phyloP scores from a whole-genome alignment of 1,284 basidiomycete species.

The Boletellus sp. region DNA sequence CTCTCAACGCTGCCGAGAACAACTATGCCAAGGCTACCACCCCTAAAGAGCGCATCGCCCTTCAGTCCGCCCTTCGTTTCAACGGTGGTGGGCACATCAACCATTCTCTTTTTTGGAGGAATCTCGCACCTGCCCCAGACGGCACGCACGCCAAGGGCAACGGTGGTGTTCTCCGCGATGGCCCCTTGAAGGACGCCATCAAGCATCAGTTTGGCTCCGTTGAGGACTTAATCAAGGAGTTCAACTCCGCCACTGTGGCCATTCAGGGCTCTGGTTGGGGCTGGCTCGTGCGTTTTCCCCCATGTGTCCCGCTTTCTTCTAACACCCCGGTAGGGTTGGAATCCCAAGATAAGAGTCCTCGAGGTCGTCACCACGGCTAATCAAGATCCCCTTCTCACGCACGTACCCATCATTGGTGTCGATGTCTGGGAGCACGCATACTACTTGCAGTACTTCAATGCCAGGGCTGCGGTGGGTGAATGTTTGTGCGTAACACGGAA shows the following conservation, averaged over 20 bases:
- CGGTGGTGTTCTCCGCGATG: constrained; percentile 67
- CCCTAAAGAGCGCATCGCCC: constrained; percentile 78
- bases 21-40: constrained; percentile 62
- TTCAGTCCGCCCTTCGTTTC: constrained; percentile 71
- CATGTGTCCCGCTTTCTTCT: neutral
- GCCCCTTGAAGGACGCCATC: constrained; percentile 72
- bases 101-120: constrained; percentile 95
- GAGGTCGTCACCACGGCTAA: constrained; percentile 80
- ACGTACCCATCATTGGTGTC: constrained; percentile 81
- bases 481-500: constrained; percentile 11
- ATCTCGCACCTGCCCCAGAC: constrained; percentile 59
- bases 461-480: constrained; percentile 59
- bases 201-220: constrained; percentile 65
- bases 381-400: constrained; percentile 83
- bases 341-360: constrained; percentile 61
- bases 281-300: constrained; percentile 68
- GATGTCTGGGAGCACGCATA: constrained; percentile 87
- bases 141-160: constrained; percentile 47
- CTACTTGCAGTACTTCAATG: constrained; percentile 79
- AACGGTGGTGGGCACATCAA: constrained; percentile 80
- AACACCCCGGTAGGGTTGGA: constrained; percentile 51
- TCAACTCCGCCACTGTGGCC: constrained; percentile 72
- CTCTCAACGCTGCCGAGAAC: constrained; percentile 75
- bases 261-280: constrained; percentile 95
- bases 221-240: constrained; percentile 66